Base-by-base conservation (phyloP, 345 rosid species). In the Ceriops zippeliana region DNA sequence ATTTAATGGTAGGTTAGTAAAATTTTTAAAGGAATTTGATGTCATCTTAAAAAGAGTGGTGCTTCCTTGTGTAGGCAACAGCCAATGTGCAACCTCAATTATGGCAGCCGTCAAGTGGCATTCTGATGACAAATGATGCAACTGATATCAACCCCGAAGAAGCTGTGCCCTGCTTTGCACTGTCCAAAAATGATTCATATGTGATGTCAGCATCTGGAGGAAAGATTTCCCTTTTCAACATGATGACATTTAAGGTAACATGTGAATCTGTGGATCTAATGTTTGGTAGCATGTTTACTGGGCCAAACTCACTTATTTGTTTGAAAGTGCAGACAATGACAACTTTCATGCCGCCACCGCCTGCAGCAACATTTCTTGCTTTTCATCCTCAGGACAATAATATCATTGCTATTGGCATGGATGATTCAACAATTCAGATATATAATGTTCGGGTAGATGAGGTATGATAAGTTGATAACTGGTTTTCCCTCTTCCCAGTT, bases 311-410 rank as follows among this genome's bases (percentile, higher is more conserved):
- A 56, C 1, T 22, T 56, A 22, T 15, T 4, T 38, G n/a, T 24
- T 22, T 21, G 20, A n/a, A 66, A 60, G 13, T 71, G 46, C 75
- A 84, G 87, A 67, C 81, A 54, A 73, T 84, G 80, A 66, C 73
- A 49, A 69, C 81, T 58, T 79, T 82, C 77, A 77, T 71, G 78
- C 49, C 83, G 52, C 70, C 84, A 6, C 78, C 83, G 47, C 83
- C 88, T 32, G 75, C 78, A 19, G 83, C 84, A 47, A 82, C 88
- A 35, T 77, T 19, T 74, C 81, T 86, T 68, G 82, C 90, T 46
- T 81, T 84, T 72, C 82, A 81, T 53, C 90, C 86, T 65, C 78
- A 52, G 62, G 85, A 86, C 62, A 83, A 83, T 63, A 86, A 83
- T 70, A 60, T 83, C 20, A 21, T 81, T 30, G 80, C 86, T 30